Conservation (phyloP, 768 basidiomycete species). For the Lentinula sp. region DNA sequence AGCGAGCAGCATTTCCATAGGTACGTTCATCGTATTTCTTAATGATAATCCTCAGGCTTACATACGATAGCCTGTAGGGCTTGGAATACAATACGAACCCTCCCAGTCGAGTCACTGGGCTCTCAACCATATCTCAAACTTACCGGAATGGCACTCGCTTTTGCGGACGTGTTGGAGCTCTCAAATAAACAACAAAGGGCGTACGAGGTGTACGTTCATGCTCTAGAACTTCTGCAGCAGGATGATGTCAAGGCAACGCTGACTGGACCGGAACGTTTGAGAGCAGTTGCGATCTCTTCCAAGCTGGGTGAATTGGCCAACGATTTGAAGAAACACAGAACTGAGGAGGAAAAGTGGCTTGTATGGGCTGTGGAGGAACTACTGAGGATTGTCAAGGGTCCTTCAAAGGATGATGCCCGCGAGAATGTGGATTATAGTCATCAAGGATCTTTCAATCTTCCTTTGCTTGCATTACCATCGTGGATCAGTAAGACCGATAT, state of each 20-base stretch:
- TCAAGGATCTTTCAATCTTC: constrained; percentile 24
- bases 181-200: constrained; percentile 29
- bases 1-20: constrained; percentile 48
- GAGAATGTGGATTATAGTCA: background rate
- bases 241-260: constrained; percentile 12
- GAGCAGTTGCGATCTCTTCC: constrained; percentile 33
- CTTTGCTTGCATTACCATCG: constrained; percentile 49
- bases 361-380: constrained; percentile 37
- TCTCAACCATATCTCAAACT: constrained; percentile 56
- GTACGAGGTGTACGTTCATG: constrained; percentile 32
- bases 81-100: constrained; percentile 43
- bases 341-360: constrained; percentile 38
- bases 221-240: constrained; percentile 25
- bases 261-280: constrained; percentile 25
- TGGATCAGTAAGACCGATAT: constrained; percentile 60
- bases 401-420: constrained; percentile 1
- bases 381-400: constrained; percentile 25
- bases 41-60: background rate
- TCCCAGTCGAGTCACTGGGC: constrained; percentile 32
- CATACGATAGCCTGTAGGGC: constrained; percentile 33
- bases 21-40: constrained; percentile 28
- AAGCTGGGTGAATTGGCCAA: constrained; percentile 39
- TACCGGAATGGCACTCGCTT: constrained; percentile 57
- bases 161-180: constrained; percentile 52
- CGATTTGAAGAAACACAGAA: constrained; percentile 19